A percentile compares a stretch with the other conserved stretches of the same genome.
These are phyloP conservation scores for Rhododendron ferrugineum DNA, from an alignment of 148 eudicot species.

Conservation along the genomic window DNA sequence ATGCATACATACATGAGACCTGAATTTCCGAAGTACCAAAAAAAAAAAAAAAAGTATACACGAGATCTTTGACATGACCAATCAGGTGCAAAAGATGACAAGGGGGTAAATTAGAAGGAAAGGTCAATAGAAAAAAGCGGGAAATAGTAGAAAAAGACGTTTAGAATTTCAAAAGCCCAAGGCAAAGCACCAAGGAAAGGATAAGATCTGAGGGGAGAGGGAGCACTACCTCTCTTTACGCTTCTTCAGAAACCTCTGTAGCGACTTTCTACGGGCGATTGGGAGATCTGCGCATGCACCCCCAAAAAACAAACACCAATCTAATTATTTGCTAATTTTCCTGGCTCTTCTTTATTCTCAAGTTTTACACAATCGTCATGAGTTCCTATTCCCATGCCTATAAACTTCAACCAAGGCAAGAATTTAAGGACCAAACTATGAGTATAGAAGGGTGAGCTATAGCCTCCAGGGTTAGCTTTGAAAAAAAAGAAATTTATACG, in stretches of 20 bases:
- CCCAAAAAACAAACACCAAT: neutral
- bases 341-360: too few relatives aligned
- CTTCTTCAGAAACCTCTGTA: slow-evolving; percentile 55
- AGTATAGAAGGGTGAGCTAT: too few relatives aligned
- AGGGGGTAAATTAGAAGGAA: too few relatives aligned
- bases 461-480: too few relatives aligned
- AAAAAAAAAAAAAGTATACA: too few relatives aligned
- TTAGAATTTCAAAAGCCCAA: neutral
- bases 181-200: neutral
- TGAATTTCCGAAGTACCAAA: too few relatives aligned
- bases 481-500: too few relatives aligned
- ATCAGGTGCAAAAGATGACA: neutral
- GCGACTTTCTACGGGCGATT: slow-evolving; percentile 34
- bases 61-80: too few relatives aligned
- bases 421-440: too few relatives aligned
- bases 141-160: neutral
- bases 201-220: neutral
- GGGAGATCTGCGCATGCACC: slow-evolving; percentile 34
- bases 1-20: neutral
- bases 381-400: neutral
- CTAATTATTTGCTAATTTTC: neutral
- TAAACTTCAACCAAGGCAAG: neutral
- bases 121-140: too few relatives aligned
- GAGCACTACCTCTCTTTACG: slow-evolving; percentile 48
- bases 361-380: too few relatives aligned